Conservation (phyloP, 306 rosid genomes). For the Sindora glabra region DNA sequence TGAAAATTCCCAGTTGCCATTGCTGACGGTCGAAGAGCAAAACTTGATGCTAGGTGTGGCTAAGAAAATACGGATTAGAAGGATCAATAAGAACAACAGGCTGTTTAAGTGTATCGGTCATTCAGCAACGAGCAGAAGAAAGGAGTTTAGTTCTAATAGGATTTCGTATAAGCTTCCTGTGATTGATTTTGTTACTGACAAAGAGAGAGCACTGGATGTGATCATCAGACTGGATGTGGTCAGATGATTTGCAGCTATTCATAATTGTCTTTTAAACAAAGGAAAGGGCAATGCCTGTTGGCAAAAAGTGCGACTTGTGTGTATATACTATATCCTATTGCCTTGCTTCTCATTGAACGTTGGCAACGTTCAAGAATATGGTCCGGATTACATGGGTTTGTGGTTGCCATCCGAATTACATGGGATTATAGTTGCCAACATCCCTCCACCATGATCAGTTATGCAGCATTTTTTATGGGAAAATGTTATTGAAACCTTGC, state of each 20-base stretch:
- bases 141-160: slow-evolving; percentile 37
- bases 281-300: background rate
- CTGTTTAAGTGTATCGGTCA: slow-evolving; percentile 59
- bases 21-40: slow-evolving; percentile 41
- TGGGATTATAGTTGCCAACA: too few species aligned
- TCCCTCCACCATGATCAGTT: too few species aligned
- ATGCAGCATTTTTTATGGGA: too few species aligned
- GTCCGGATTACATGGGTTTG: too few species aligned
- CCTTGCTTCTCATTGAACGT: slow-evolving; percentile 11
- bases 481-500: too few species aligned
- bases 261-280: background rate
- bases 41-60: slow-evolving; percentile 41
- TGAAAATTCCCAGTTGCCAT: background rate
- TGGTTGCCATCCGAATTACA: too few species aligned
- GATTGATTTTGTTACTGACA: slow-evolving; percentile 43
- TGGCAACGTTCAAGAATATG: slow-evolving; percentile 6
- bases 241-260: slow-evolving; percentile 17
- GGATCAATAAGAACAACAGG: slow-evolving; percentile 64
- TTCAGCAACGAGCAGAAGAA: slow-evolving; percentile 39
- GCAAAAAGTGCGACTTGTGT: slow-evolving; percentile 20
- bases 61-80: slow-evolving; percentile 21
- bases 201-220: slow-evolving; percentile 59
- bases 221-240: slow-evolving; percentile 51
- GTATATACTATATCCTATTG: slow-evolving; percentile 22
- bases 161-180: slow-evolving; percentile 40